These are phyloP conservation scores for Coemansia sp. DNA, from an alignment of 192 early-diverging fungal genomes.

Conservation along the genomic window DNA sequence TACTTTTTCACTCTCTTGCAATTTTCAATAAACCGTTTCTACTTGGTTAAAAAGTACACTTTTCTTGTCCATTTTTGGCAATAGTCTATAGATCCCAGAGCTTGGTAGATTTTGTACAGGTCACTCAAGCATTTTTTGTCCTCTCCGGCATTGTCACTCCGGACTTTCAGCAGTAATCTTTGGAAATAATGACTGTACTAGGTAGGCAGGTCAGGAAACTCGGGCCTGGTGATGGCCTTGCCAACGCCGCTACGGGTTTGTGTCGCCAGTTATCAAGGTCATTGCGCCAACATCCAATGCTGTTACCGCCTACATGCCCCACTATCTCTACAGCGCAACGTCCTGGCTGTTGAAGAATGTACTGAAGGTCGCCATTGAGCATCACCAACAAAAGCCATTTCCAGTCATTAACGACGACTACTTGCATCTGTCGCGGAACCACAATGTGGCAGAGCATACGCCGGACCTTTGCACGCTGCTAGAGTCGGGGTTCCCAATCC, in stretches of 20 bases:
- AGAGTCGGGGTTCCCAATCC: slow-evolving; percentile 14
- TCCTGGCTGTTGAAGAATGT: slow-evolving; percentile 62
- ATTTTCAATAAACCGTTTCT: no score
- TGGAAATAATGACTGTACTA: slow-evolving; percentile 56
- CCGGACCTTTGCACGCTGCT: slow-evolving; percentile 37
- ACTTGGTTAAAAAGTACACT: no score
- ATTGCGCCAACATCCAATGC: slow-evolving; percentile 47
- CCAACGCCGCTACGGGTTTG: slow-evolving; percentile 50
- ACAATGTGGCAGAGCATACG: slow-evolving; percentile 28
- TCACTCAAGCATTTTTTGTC: no score
- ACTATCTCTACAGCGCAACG: slow-evolving; percentile 58
- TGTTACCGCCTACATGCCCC: slow-evolving; percentile 58
- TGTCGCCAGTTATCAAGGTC: slow-evolving; percentile 50
- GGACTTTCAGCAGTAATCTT: background rate
- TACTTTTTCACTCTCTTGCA: no score
- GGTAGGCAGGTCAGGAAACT: slow-evolving; percentile 56
- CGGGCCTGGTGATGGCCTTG: slow-evolving; percentile 46
- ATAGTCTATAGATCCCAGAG: no score
- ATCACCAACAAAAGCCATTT: slow-evolving; percentile 30
- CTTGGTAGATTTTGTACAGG: no score
- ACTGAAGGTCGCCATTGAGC: slow-evolving; percentile 54
- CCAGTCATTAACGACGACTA: slow-evolving; percentile 59
- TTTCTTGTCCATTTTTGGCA: no score
- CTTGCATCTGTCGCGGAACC: slow-evolving; percentile 50
- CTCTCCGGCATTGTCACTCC: no score